A percentile compares a stretch with the other conserved stretches of the same genome.
These are phyloP conservation scores for Scedosporium minutisporum DNA, from an alignment of 2,329 filamentous ascomycete species.

Conservation along the genomic window DNA sequence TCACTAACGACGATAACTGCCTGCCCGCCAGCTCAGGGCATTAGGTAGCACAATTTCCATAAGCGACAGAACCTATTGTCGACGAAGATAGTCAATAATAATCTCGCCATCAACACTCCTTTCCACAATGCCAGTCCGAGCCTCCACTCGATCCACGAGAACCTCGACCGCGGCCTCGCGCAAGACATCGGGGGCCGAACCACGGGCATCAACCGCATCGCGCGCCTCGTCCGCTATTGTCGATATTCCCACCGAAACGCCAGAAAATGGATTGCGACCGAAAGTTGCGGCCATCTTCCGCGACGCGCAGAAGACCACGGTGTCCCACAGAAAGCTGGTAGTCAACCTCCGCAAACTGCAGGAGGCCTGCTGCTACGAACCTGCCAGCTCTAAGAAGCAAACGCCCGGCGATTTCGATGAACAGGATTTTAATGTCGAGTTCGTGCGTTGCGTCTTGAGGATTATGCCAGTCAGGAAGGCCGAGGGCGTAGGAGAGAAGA, in stretches of 20 bases:
- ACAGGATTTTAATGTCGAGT: slow-evolving; percentile 77
- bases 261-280: slow-evolving; percentile 59
- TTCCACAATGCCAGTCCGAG: slow-evolving; percentile 39
- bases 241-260: slow-evolving; percentile 61
- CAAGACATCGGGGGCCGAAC: slow-evolving; percentile 27
- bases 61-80: no score
- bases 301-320: slow-evolving; percentile 81
- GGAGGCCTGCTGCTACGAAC: slow-evolving; percentile 68
- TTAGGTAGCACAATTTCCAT: not conserved
- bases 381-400: slow-evolving; percentile 39
- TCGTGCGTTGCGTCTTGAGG: slow-evolving; percentile 71
- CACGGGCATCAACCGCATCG: slow-evolving; percentile 36
- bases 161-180: slow-evolving; percentile 30
- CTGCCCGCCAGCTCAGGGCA: not conserved
- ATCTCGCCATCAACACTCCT: not conserved
- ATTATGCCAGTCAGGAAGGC: slow-evolving; percentile 85
- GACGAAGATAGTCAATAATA: not conserved
- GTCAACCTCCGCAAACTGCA: slow-evolving; percentile 85
- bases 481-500: slow-evolving; percentile 76
- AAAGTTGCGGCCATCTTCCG: slow-evolving; percentile 65
- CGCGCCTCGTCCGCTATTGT: slow-evolving; percentile 33
- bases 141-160: slow-evolving; percentile 35
- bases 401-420: slow-evolving; percentile 64
- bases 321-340: slow-evolving; percentile 80
- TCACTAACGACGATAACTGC: not conserved